Conservation (phyloP, 768 basidiomycete species). For the Tulasnella sp. region DNA sequence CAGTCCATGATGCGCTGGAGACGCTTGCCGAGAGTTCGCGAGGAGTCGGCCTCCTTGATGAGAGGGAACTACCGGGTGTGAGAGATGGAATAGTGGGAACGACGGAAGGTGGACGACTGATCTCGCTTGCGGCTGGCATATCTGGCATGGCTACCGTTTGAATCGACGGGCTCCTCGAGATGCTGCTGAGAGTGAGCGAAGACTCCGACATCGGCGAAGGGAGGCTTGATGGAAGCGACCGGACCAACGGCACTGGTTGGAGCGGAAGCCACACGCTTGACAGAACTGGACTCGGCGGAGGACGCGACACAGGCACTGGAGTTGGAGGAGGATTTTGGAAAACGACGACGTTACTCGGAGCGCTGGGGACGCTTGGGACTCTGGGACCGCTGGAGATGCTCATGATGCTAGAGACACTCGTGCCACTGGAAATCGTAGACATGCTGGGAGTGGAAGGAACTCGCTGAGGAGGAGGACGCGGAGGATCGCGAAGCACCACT, state of each 20-base stretch:
- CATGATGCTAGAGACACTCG: background rate
- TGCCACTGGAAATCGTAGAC: too few relatives aligned
- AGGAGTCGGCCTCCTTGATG: background rate
- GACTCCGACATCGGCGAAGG: slow-evolving; percentile 1
- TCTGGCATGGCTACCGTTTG: slow-evolving; percentile 6
- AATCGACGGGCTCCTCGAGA: background rate
- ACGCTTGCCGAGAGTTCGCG: background rate
- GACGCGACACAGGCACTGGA: background rate
- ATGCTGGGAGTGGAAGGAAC: too few relatives aligned
- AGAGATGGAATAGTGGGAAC: slow-evolving; percentile 37
- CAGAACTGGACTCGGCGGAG: background rate
- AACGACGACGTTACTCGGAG: background rate
- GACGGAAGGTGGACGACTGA: slow-evolving; percentile 32
- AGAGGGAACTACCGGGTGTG: slow-evolving; percentile 44
- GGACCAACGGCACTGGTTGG: background rate
- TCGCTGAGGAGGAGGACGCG: background rate
- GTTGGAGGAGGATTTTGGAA: background rate
- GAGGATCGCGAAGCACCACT: background rate
- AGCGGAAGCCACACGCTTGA: background rate
- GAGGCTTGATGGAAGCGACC: background rate
- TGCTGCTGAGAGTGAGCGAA: background rate
- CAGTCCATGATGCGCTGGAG: background rate
- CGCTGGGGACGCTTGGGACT: background rate
- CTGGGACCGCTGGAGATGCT: background rate
- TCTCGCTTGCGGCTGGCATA: background rate